phyloP scores from a whole-genome alignment of 768 basidiomycete genomes.

The Imleria badia region DNA sequence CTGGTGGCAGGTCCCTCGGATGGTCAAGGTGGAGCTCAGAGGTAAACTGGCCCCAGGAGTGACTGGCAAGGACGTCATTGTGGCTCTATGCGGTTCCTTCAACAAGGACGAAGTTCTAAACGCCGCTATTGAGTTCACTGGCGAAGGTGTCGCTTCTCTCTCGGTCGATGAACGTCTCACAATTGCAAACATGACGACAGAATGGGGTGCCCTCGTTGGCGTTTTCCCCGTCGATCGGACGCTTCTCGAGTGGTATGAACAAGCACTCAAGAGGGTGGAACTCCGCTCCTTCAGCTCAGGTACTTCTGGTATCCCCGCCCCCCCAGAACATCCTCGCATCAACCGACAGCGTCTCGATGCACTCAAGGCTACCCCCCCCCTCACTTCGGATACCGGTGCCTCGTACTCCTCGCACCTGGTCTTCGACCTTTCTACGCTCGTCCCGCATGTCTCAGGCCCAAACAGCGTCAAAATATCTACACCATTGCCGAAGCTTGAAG shows the following conservation, averaged over 20 bases:
- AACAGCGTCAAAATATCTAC: slow-evolving; percentile 98
- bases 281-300: slow-evolving; percentile 65
- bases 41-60: slow-evolving; percentile 85
- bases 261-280: slow-evolving; percentile 68
- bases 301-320: slow-evolving; percentile 55
- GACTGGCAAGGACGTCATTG: slow-evolving; percentile 97
- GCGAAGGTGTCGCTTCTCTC: slow-evolving; percentile 77
- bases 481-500: slow-evolving; percentile 81
- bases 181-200: slow-evolving; percentile 99
- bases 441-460: slow-evolving; percentile 95
- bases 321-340: slow-evolving; percentile 83
- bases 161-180: slow-evolving; percentile 91
- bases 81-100: slow-evolving; percentile 94
- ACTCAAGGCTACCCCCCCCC: slow-evolving; percentile 49
- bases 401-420: slow-evolving; percentile 84
- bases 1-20: slow-evolving; percentile 99
- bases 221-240: slow-evolving; percentile 91
- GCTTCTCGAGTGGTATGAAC: slow-evolving; percentile 84
- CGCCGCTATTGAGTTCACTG: slow-evolving; percentile 94
- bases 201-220: slow-evolving; percentile 97
- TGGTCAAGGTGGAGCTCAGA: slow-evolving; percentile 90
- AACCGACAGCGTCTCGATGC: slow-evolving; percentile 69
- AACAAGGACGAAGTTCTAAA: slow-evolving; percentile 97
- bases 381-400: slow-evolving; percentile 74
- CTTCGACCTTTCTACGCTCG: slow-evolving; percentile 90